Base-by-base conservation (phyloP, 495 filamentous ascomycete species). In the Clohesyomyces aquaticus region DNA sequence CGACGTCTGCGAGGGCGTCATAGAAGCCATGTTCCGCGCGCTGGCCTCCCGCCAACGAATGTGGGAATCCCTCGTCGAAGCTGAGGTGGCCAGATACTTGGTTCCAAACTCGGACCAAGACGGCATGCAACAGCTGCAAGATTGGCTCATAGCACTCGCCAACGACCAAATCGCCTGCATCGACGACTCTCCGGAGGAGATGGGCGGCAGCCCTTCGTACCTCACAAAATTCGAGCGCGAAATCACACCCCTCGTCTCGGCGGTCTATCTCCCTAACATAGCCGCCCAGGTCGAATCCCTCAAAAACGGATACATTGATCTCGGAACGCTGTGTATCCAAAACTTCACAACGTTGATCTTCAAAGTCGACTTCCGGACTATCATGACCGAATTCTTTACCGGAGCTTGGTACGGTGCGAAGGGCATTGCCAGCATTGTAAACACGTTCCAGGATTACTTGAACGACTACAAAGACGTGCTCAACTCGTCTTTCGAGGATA, bases 131-230 rank as follows among this genome's bases (percentile, higher is more conserved):
- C 74, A 85, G 9, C 75, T 96, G 29, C 91, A 96, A 77, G 92
- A 96, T 75, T 98, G 92, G 89, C 84, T 98, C 45, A 83, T 98
- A 22, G 92, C 93, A n/a, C 89, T 95, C 52, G 94, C 94, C 61
- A 99, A 98, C 76, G 94, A 99, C 75, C 94, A 99, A 73, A 97
- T 99, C 68, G 90, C 90, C 55, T 96, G 91, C 76, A 97, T 97
- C 71, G 93, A 96, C 72, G 94, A 97, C 73, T 46, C 11, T 23
- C 80, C 85, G 59, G 84, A 83, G 53, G 85, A 86, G 28, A 83
- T 81, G 51, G 85, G 85, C 29, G 84, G 82, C 46, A 85, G 87
- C 41, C 67, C 87, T 27, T 87, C 87, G 28, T 95, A 95, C 78
- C 81, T 97, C 43, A 85, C 88, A 10, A 83, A 85, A 65, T 97